Evolutionary conservation across 1,284 basidiomycete species (phyloP), one percentile per base, ranked within the genome.

Genomic region (Boletus sp.): DNA sequence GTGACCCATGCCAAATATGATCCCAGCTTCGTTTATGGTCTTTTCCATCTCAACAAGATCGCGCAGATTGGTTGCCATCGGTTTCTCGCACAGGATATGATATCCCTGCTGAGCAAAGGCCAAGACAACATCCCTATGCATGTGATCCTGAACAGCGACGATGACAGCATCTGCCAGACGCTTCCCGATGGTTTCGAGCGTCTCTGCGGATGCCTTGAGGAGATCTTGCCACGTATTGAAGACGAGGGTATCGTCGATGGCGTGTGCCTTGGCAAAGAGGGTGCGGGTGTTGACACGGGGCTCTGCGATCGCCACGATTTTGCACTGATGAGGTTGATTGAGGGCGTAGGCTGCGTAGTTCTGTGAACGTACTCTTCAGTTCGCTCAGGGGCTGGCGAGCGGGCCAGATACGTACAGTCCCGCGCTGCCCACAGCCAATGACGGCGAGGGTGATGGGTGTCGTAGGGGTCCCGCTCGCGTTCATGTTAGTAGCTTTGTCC

Each of bases 41-140:
- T 72, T 72, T 51, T 88, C 82, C 73, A 93, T 92, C 61, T 70
- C 73, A 43, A 92, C 66, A 53, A 90, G 88, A 53, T 90, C 88
- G 42, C 75, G 71, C 32, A 88, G 60, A 45, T 65, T 77, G 2
- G 88, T 91, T 1, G 89, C 88, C 86, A 94, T 90, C 0, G 90
- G 91, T 64, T 93, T 94, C 74, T 94, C 90, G 64, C 90, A 91
- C 23, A 94, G 73, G 48, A 94, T 88, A 60, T 91, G 81, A 62
- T 92, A 93, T 1, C 89, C 88, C 59, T 88, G 86, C 46, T 73
- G 75, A 1, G 83, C 81, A 66, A 91, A 92, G 0, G 83, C 86
- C 7, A 78, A 59, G 0, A 84, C 80, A 10, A 90, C 82, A 53
- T 86, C 81, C 27, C 77, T 72, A 60, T 93, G 90, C 76, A 90